Evolutionary conservation across 805 yeast genomes (phyloP).

Genomic region (Suhomyces faveliae): DNA sequence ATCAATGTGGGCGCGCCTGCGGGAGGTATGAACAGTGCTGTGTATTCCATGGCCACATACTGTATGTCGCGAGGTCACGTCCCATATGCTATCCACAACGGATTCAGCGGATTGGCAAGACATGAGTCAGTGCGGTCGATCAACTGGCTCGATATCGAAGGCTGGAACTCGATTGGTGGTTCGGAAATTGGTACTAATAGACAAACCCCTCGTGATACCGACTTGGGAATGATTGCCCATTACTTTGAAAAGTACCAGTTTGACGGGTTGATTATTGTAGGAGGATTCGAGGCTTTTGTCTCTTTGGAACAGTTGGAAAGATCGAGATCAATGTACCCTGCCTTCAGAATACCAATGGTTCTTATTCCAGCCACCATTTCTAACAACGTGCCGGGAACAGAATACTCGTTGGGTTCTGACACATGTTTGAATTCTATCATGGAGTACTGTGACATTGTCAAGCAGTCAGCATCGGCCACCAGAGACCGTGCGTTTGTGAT

Average conservation of each 20-base stretch:
- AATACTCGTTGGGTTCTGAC: slow-evolving; percentile 91
- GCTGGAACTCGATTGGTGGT: slow-evolving; percentile 89
- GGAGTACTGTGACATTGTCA: slow-evolving; percentile 90
- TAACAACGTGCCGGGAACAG: slow-evolving; percentile 98
- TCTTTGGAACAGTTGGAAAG: slow-evolving; percentile 78
- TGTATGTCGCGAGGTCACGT: slow-evolving; percentile 87
- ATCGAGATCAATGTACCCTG: slow-evolving; percentile 78
- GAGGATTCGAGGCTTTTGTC: slow-evolving; percentile 96
- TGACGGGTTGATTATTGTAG: slow-evolving; percentile 87
- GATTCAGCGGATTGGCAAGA: slow-evolving; percentile 86
- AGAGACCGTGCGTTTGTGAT: slow-evolving; percentile 93
- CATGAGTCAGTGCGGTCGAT: slow-evolving; percentile 79
- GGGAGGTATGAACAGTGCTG: slow-evolving; percentile 91
- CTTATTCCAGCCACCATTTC: slow-evolving; percentile 94
- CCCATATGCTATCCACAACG: slow-evolving; percentile 89
- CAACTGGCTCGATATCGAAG: slow-evolving; percentile 82
- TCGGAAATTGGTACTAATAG: slow-evolving; percentile 97
- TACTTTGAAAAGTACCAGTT: slow-evolving; percentile 85
- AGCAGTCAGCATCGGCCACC: slow-evolving; percentile 92
- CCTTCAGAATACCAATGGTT: slow-evolving; percentile 91
- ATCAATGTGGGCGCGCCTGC: slow-evolving; percentile 97
- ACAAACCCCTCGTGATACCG: slow-evolving; percentile 70
- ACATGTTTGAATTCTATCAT: slow-evolving; percentile 92
- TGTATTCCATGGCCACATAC: slow-evolving; percentile 85
- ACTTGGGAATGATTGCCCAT: slow-evolving; percentile 87